These are phyloP conservation scores for Phycomyces blakesleeanus DNA, from an alignment of 192 early-diverging fungal species.

Conservation along the genomic window DNA sequence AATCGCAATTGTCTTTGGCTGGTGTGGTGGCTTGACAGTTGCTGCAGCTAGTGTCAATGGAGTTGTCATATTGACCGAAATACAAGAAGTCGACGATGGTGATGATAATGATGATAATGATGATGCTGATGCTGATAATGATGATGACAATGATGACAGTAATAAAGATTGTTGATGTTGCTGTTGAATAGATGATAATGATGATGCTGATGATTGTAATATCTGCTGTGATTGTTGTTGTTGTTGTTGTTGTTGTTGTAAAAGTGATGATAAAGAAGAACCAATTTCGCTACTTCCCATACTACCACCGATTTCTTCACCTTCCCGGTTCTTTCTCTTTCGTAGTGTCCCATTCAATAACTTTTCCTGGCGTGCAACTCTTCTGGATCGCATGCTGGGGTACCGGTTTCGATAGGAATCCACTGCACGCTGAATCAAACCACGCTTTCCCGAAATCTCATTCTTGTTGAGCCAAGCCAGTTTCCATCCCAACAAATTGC, in stretches of 20 bases:
- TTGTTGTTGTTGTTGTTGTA: too few species aligned
- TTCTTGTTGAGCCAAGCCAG: slow-evolving; percentile 72
- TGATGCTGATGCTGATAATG: too few species aligned
- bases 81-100: too few species aligned
- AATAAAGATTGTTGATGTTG: too few species aligned
- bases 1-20: slow-evolving; percentile 24
- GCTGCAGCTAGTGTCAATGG: not conserved
- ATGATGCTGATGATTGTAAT: too few species aligned
- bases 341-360: slow-evolving; percentile 50
- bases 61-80: not conserved
- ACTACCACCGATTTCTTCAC: slow-evolving; percentile 7
- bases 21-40: slow-evolving; percentile 12
- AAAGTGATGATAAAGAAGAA: too few species aligned
- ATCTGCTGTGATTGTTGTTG: too few species aligned
- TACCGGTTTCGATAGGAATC: slow-evolving; percentile 74
- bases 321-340: slow-evolving; percentile 37
- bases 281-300: too few species aligned
- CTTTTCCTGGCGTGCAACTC: slow-evolving; percentile 74
- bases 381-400: slow-evolving; percentile 65
- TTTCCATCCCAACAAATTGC: slow-evolving; percentile 84
- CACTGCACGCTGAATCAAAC: slow-evolving; percentile 81
- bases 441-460: slow-evolving; percentile 62
- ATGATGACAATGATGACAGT: too few species aligned
- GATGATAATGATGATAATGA: too few species aligned
- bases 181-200: too few species aligned